phyloP scores from a whole-genome alignment of 1,139 yeast species.

The Hemisphaericaspora xylanilytica region DNA sequence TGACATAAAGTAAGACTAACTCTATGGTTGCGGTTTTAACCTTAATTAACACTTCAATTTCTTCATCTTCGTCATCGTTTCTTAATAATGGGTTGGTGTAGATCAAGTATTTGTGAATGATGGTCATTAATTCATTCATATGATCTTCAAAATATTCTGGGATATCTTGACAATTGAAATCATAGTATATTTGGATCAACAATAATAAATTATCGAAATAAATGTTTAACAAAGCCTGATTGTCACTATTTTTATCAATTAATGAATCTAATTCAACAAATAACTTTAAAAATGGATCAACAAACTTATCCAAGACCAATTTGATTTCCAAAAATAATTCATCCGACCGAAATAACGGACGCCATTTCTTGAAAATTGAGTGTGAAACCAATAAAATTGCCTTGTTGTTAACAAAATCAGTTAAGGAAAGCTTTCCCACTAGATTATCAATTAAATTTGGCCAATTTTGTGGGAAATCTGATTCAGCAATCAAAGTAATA shows the following conservation, averaged over 20 bases:
- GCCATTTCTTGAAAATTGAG: constrained; percentile 94
- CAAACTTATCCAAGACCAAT: constrained; percentile 80
- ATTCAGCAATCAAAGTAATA: constrained; percentile 87
- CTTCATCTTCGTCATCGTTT: constrained; percentile 64
- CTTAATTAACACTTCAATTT: constrained; percentile 66
- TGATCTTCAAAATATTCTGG: constrained; percentile 98
- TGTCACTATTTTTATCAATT: constrained; percentile 45
- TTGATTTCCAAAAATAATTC: constrained; percentile 85
- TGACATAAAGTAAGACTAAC: constrained; percentile 78
- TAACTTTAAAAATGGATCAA: constrained; percentile 72
- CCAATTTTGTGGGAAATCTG: constrained; percentile 95
- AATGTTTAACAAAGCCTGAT: constrained; percentile 46
- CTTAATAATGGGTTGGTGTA: constrained; percentile 52
- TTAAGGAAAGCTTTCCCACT: constrained; percentile 58
- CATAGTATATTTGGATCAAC: constrained; percentile 79
- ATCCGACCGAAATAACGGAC: constrained; percentile 90
- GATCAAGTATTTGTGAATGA: constrained; percentile 75
- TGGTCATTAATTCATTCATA: constrained; percentile 69
- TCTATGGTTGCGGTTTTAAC: constrained; percentile 85
- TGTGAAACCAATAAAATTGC: constrained; percentile 92
- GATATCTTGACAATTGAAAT: constrained; percentile 94
- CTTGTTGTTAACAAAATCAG: constrained; percentile 71
- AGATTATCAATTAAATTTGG: constrained; percentile 72
- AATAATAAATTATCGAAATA: constrained; percentile 72
- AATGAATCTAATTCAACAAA: constrained; percentile 64